Base-by-base conservation (phyloP, 495 filamentous ascomycete species). In the Apiosordaria backusii region DNA sequence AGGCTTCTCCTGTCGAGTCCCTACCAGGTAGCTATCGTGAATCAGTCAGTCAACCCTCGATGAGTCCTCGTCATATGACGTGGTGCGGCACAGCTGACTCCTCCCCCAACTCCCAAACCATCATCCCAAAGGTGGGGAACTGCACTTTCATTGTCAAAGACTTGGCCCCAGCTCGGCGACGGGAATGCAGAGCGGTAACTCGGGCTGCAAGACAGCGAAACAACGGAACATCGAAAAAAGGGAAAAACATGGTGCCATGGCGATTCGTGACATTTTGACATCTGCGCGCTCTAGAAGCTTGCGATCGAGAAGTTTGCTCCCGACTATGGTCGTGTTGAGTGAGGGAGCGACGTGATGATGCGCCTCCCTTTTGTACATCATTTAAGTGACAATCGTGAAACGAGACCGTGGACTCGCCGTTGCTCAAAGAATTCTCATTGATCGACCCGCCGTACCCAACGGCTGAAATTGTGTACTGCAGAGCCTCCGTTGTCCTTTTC, bases 381-480 rank as follows among this genome's bases (percentile, higher is more conserved):
- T 62, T 22, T 35, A 50, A 64, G 65, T 71, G 65, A 71, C 62
- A 22, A 61, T 68, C 60, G 68, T 64, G 50, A 68, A n/a, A 54
- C 62, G 64, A 66, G 60, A 59, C 66, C 64, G 69, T 59, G 62
- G 61, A 66, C 54, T 60, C 64, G 59, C 71, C 63, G 70, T 75
- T 73, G 69, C 72, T 73, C 71, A 76, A 69, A 70, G 69, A 76
- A 73, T 70, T 76, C 63, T 72, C 70, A 71, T 76, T 77, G 73
- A 73, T 74, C 64, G 67, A 70, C 70, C 68, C 66, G 72, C 72
- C 74, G 69, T 69, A 71, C 71, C 74, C 69, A 64, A 61, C 67
- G 70, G 64, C 74, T 66, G 67, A 72, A 76, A 70, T 60, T 60
- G 72, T 72, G 71, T 72, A 67, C 68, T 66, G 73, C 67, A 70